phyloP scores from a whole-genome alignment of 768 basidiomycete genomes.

The Sutorius australiensis region DNA sequence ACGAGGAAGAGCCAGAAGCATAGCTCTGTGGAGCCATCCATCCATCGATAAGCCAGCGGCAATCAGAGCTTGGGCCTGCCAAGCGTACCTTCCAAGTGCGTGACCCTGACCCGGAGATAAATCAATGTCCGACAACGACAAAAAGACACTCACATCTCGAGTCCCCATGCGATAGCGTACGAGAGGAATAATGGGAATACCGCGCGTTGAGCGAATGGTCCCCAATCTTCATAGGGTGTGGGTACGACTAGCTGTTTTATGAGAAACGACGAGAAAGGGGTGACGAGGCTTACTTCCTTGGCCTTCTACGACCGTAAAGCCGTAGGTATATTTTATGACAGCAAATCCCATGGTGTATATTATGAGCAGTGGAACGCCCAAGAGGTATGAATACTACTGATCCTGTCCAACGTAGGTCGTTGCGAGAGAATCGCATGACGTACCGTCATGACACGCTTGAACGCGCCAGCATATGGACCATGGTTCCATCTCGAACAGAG shows the following conservation, averaged over 20 bases:
- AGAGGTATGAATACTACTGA: slow-evolving; percentile 67
- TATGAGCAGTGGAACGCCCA: slow-evolving; percentile 57
- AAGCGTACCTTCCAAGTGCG: slow-evolving; percentile 68
- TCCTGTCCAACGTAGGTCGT: background rate
- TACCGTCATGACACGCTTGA: slow-evolving; percentile 85
- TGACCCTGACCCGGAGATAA: slow-evolving; percentile 49
- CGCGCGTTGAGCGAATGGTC: slow-evolving; percentile 37
- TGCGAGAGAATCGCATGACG: slow-evolving; percentile 15
- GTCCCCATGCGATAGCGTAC: slow-evolving; percentile 64
- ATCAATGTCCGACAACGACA: background rate
- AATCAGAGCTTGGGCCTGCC: background rate
- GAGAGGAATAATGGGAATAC: slow-evolving; percentile 65
- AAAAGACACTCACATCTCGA: slow-evolving; percentile 63
- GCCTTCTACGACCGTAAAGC: slow-evolving; percentile 45
- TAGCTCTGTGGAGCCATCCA: slow-evolving; percentile 47
- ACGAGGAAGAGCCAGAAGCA: slow-evolving; percentile 88
- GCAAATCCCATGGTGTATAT: slow-evolving; percentile 60
- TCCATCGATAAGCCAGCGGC: background rate
- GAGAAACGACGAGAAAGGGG: background rate
- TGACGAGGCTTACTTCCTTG: slow-evolving; percentile 37
- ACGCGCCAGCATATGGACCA: slow-evolving; percentile 64
- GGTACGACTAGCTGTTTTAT: slow-evolving; percentile 48
- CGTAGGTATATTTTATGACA: slow-evolving; percentile 70
- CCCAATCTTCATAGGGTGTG: slow-evolving; percentile 61
- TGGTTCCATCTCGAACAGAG: slow-evolving; percentile 55